A percentile compares a stretch with the other conserved stretches of the same genome.
phyloP scores from a whole-genome alignment of 306 rosid species.

The Trichosanthes cucumerina region DNA sequence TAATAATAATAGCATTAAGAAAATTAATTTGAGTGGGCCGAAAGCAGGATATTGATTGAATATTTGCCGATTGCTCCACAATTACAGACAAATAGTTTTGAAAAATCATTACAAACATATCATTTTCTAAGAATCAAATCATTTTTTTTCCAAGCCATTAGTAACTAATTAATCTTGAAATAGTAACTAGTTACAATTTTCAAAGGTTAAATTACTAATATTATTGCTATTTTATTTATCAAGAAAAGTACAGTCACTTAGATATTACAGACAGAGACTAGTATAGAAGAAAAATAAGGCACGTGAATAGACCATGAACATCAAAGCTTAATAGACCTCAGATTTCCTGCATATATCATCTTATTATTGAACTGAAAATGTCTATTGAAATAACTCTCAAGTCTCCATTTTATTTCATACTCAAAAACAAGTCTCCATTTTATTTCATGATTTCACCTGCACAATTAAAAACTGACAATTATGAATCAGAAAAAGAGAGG shows the following conservation, averaged over 20 bases:
- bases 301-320: background rate
- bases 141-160: no score
- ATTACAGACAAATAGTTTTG: no score
- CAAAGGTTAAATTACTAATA: background rate
- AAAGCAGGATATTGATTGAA: no score
- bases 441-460: slow-evolving; percentile 56
- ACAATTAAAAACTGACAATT: background rate
- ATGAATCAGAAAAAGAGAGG: background rate
- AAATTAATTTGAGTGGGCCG: no score
- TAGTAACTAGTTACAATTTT: no score
- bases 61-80: no score
- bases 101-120: no score
- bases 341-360: background rate
- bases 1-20: no score
- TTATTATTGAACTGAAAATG: background rate
- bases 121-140: no score
- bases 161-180: no score
- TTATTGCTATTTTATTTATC: background rate
- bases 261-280: background rate
- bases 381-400: background rate
- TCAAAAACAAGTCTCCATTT: background rate
- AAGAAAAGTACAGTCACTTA: background rate
- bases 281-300: background rate
- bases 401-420: slow-evolving; percentile 19
- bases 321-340: background rate